Base-by-base conservation (phyloP, 2,329 filamentous ascomycete genomes). In the Triangularia setosa region DNA sequence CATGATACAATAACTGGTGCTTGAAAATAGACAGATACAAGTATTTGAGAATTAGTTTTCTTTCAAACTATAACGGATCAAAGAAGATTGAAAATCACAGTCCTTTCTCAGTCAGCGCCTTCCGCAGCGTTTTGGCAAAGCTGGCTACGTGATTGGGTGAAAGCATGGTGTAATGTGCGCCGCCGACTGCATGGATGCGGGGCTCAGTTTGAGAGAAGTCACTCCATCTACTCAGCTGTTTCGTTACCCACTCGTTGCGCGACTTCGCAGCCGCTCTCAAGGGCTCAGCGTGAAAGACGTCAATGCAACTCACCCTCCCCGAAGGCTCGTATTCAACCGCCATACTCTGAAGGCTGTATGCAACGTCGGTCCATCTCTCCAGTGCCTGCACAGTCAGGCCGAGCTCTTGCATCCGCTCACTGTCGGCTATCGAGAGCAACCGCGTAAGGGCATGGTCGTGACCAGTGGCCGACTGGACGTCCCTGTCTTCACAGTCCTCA, bases 301-400 rank as follows among this genome's bases (percentile, higher is more conserved):
- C 80, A 56, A 82, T 75, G 1, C 33, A 14, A 0, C 64, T 61
- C 0, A 81, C 75, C 0, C 24, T 62, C 0, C 79, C 79, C 0
- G 18, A n/a, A 1, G 80, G 80, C 57, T 82, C 77, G 66, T 82
- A 83, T 16, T 81, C 74, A 0, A 68, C 61, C 2, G 75, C 77
- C 53, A 79, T 76, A 54, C 69, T 72, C 65, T 79, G 77, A 55
- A 81, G 61, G 0, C 68, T 66, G 55, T 70, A 75, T 0, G 79
- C 75, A 1, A 81, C 58, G 21, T 75, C 68, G 0, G 74, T 73
- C 78, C 79, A 81, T 2, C 67, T 68, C 12, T 67, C 62, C 57
- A 80, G 63, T 3, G 64, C 68, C 7, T 69, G 58, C 21, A 65
- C 62, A 21, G 67, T 68, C 9, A 79, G 63, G 8, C 70, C 74